Conservation (phyloP, 805 yeast genomes). For the Kurtzmaniella fragi region DNA sequence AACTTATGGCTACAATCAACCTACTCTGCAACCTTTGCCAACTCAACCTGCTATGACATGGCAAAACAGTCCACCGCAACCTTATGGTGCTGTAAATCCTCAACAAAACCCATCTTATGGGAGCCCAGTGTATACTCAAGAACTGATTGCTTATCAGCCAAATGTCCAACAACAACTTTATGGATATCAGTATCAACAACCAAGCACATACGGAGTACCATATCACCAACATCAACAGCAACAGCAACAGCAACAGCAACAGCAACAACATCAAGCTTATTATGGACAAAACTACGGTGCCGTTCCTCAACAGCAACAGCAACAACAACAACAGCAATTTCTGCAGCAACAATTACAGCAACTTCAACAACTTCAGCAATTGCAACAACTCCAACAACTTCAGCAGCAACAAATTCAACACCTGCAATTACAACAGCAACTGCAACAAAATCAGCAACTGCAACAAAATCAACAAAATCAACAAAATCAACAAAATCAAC, state of each 20-base stretch:
- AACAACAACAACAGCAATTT: conserved; percentile 22
- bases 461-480: conserved; percentile 6
- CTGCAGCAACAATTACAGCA: conserved; percentile 15
- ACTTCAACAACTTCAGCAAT: conserved; percentile 10
- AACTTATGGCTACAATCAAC: conserved; percentile 15
- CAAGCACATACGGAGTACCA: not conserved
- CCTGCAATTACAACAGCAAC: conserved; percentile 15
- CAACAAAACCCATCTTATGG: conserved; percentile 2
- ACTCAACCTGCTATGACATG: not conserved
- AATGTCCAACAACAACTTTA: conserved; percentile 4
- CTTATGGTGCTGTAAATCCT: conserved; percentile 15
- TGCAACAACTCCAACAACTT: conserved; percentile 6
- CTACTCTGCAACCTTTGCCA: not conserved
- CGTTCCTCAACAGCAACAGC: conserved; percentile 8
- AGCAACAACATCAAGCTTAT: conserved; percentile 2
- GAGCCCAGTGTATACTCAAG: conserved; percentile 1
- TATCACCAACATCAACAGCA: conserved; percentile 1
- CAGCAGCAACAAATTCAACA: conserved; percentile 2
- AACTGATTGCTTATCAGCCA: conserved; percentile 1
- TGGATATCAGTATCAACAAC: conserved; percentile 9
- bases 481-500: too few species aligned
- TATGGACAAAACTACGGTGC: not conserved
- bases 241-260: conserved; percentile 4
- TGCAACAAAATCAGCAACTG: conserved; percentile 9
- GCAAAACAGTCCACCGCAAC: conserved; percentile 7